Conservation (phyloP, 495 filamentous ascomycete genomes). For the Choiromyces venosus region DNA sequence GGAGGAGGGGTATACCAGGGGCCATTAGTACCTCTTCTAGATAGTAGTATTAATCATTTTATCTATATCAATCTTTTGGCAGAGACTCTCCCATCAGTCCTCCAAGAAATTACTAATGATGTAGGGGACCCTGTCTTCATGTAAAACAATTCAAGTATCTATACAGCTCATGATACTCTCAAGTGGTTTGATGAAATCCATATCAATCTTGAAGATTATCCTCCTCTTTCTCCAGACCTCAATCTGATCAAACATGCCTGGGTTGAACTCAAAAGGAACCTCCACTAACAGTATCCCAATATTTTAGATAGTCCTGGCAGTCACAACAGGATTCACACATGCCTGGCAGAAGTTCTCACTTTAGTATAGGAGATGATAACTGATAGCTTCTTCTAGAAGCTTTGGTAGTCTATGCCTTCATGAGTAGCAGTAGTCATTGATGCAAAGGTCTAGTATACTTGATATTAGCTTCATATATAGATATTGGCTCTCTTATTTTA, state of each 20-base stretch:
- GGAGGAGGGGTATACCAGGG: too few species aligned
- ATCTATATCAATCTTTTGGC: too few species aligned
- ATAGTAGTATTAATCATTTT: background rate
- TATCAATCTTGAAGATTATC: constrained; percentile 36
- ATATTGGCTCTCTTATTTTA: too few species aligned
- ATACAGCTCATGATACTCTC: too few species aligned
- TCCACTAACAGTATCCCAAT: constrained; percentile 15
- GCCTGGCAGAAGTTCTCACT: background rate
- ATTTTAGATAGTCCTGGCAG: constrained; percentile 15
- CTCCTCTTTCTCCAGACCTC: constrained; percentile 39
- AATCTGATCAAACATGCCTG: constrained; percentile 43
- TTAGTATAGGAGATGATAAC: constrained; percentile 5
- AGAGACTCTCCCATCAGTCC: too few species aligned
- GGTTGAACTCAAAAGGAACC: constrained; percentile 29
- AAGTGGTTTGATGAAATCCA: constrained; percentile 29
- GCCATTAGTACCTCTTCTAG: constrained; percentile 19
- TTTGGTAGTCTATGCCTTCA: too few species aligned
- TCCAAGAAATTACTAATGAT: too few species aligned
- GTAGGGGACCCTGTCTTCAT: background rate
- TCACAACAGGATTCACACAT: too few species aligned
- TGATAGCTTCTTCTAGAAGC: background rate
- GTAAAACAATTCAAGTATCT: constrained; percentile 36
- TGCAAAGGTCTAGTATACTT: too few species aligned
- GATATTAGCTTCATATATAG: too few species aligned
- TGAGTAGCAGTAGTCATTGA: too few species aligned